Evolutionary conservation across 176 grass and related monocot species (phyloP).

Genomic region (Carex cristatella): DNA sequence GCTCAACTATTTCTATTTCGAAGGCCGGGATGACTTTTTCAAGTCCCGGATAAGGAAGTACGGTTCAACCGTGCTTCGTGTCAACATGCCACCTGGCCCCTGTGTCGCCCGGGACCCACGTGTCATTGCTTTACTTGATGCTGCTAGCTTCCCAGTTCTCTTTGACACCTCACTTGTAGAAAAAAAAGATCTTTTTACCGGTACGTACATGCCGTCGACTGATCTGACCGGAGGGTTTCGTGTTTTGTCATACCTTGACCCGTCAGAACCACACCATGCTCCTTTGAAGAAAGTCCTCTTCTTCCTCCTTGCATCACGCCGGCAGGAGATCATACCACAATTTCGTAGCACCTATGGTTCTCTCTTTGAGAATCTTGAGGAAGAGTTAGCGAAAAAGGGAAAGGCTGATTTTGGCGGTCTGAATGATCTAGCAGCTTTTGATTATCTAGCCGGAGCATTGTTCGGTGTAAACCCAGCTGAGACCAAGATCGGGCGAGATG

Average conservation of each 20-base stretch:
- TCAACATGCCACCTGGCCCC: conserved; percentile 95
- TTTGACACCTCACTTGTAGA: conserved; percentile 87
- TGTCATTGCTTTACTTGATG: conserved; percentile 90
- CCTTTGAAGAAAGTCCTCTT: conserved; percentile 75
- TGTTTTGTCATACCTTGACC: conserved; percentile 82
- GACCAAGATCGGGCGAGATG: conserved; percentile 48
- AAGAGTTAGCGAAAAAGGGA: conserved; percentile 49
- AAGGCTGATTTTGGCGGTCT: conserved; percentile 61
- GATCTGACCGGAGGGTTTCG: conserved; percentile 86
- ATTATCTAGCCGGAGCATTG: conserved; percentile 56
- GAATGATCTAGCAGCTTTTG: conserved; percentile 79
- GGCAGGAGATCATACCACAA: conserved; percentile 55
- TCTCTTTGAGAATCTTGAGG: conserved; percentile 56
- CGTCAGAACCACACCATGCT: conserved; percentile 68
- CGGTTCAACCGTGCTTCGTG: conserved; percentile 68
- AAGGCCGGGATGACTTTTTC: conserved; percentile 87
- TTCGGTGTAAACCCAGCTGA: conserved; percentile 58
- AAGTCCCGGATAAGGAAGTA: conserved; percentile 51
- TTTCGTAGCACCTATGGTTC: conserved; percentile 62
- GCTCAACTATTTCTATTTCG: conserved; percentile 71
- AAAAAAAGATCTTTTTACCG: conserved; percentile 93
- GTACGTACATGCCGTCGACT: conserved; percentile 95
- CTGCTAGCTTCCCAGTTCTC: conserved; percentile 76
- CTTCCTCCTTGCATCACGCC: conserved; percentile 67
- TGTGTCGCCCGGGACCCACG: conserved; percentile 72